Base-by-base conservation (phyloP, 306 rosid genomes). In the Fragaria iinumae region DNA sequence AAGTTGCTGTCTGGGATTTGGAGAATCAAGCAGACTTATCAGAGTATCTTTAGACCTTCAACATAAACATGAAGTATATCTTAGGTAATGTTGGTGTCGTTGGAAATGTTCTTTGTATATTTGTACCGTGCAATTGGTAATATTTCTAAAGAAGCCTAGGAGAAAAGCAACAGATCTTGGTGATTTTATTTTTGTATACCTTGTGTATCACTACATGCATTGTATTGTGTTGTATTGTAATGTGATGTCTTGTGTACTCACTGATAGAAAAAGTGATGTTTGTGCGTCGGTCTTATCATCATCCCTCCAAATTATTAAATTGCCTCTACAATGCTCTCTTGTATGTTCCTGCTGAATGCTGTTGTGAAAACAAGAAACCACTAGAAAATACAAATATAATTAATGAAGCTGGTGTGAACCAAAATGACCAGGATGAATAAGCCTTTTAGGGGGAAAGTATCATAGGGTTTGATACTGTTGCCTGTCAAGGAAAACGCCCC, bases 1-100 rank as follows among this genome's bases (percentile, higher is more conserved):
- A 84, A 82, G 85, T 95, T 67, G 95, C 81, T 57, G 39, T 91
- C 17, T 92, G 99, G 99, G 92, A 95, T 82, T 85, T 95, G 90
- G 99, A 88, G 89, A 79, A 88, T 74, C 90, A 89, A 80, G 86
- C 65, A 73, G 97, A 95, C 81, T 83, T 95, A 48, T 67, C 83
- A 17, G 93, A 77, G 71, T 87, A 82, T 69, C 76, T 83, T 60
- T 87, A 49, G 80, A 56, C 68, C 44, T 27, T 69, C 34, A 10
- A 5, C 71, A 43, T 62, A 62, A 66, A 56, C 71, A 43, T 70
- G 64, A 70, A 53, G 62, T 53, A 45, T 45, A 11, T 65, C 63
- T 8, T 69, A 16, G 52, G 59, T 50, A 55, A 76, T 59, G n/a
- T 49, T 21, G 66, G 75, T 48, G 43, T n/a, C 23, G 11, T 18